Evolutionary conservation across 1,284 basidiomycete genomes (phyloP).

Genomic region (Schizophyllum commune): DNA sequence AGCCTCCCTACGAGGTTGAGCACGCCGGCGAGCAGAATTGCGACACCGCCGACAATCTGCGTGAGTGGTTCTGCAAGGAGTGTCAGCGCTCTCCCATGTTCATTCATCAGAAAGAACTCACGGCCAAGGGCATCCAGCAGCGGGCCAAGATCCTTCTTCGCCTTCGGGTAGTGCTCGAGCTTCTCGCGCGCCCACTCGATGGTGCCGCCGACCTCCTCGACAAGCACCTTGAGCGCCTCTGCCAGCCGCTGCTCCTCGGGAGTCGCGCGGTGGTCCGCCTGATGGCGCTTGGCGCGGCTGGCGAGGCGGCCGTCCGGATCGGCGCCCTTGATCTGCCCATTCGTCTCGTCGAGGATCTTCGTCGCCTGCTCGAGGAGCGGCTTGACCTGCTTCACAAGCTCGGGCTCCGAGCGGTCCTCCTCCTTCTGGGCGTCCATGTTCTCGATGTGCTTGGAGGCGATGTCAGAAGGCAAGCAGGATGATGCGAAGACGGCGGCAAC

Average conservation of each 20-base stretch:
- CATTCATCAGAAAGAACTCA: conserved; percentile 12
- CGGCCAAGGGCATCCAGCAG: conserved; percentile 26
- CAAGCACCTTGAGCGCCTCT: conserved; percentile 30
- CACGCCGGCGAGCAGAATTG: conserved; percentile 19
- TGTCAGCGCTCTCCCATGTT: background rate
- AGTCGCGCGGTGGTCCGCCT: conserved; percentile 26
- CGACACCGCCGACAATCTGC: conserved; percentile 31
- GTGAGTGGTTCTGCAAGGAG: conserved; percentile 21
- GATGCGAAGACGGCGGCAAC: background rate
- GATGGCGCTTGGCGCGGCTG: conserved; percentile 27
- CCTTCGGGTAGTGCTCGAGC: conserved; percentile 29
- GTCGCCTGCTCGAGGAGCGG: conserved; percentile 29
- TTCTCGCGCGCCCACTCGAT: conserved; percentile 32
- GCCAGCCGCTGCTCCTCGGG: conserved; percentile 32
- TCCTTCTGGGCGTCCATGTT: conserved; percentile 24
- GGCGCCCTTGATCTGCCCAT: conserved; percentile 26
- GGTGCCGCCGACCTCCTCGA: conserved; percentile 30
- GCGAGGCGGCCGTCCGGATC: conserved; percentile 27
- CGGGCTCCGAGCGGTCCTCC: conserved; percentile 27
- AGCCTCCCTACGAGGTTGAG: conserved; percentile 15
- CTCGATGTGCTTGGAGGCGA: conserved; percentile 22
- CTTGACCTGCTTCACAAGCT: conserved; percentile 26
- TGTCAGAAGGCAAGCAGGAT: background rate
- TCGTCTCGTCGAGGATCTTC: conserved; percentile 29
- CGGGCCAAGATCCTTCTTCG: conserved; percentile 30